phyloP scores from a whole-genome alignment of 108 stramenopile species.

The Skeletonema potamos region DNA sequence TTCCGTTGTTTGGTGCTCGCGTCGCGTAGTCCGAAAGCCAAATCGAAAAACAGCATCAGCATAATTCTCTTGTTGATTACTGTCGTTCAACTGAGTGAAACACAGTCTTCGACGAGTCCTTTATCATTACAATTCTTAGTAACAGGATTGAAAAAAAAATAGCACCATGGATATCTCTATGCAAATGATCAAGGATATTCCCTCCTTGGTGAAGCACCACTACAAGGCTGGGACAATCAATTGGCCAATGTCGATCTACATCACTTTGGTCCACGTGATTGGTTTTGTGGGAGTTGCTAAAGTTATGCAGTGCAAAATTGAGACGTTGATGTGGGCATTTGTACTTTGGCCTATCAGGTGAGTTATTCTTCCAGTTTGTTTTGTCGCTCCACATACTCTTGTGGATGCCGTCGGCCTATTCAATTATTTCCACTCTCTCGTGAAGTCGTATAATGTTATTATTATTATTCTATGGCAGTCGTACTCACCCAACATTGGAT shows the following conservation, averaged over 20 bases:
- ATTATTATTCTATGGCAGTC: background rate
- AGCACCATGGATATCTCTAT: conserved; percentile 69
- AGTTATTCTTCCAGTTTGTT: conserved; percentile 12
- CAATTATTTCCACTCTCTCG: conserved; percentile 1
- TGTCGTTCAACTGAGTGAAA: background rate
- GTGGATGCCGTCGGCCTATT: background rate
- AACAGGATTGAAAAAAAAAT: background rate
- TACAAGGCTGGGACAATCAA: conserved; percentile 92
- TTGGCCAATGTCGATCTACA: conserved; percentile 98
- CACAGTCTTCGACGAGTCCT: background rate
- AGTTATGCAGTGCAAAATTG: conserved; percentile 57
- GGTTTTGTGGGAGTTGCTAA: conserved; percentile 79
- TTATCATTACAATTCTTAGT: conserved; percentile 9
- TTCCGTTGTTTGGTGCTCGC: background rate
- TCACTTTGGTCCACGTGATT: conserved; percentile 86
- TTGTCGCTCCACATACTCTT: too few relatives aligned
- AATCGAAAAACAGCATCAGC: background rate
- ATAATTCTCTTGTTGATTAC: conserved; percentile 6
- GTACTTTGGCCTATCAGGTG: conserved; percentile 96
- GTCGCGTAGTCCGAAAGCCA: background rate
- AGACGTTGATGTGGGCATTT: conserved; percentile 94
- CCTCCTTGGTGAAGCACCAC: conserved; percentile 75
- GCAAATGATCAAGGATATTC: conserved; percentile 79
- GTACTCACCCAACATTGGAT: background rate
- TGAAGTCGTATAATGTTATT: background rate